Base-by-base conservation (phyloP, 331 rosid species). In the Spiraea crenata region DNA sequence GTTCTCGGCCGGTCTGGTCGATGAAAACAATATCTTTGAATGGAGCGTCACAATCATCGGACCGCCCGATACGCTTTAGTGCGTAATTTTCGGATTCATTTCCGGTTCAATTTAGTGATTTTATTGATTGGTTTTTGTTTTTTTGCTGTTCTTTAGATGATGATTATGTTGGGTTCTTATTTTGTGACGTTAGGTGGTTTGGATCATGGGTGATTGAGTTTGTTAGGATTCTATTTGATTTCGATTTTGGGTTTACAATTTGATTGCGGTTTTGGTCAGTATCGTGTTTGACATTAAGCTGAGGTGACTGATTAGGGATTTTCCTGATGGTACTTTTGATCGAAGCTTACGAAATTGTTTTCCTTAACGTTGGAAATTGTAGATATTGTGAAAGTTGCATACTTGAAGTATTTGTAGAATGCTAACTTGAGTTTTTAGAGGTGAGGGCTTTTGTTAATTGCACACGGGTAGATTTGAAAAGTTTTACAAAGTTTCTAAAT, bases 31-130 rank as follows among this genome's bases (percentile, higher is more conserved):
- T 82, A 87, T 93, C 65, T 93, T 93, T 65, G 99, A 93, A 75
- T 93, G 99, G 99, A 93, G 97, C 82, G 99, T 93, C 57, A 93
- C 99, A 55, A 74, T 93, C 83, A 93, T 93, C 82, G 99, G 99
- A 57, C 99, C 99, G 12, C 99, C 99, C 10, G 99, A 93, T 83
- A 93, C 99, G 74, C 99, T 91, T 4, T 93, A 93, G 99, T 93
- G 86, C 60, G 87, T 74, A 3, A 37, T 63, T 63, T 42, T 39
- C 1, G 4, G 47, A 7, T 60, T 50, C 58, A 19, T 41, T 11
- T 40, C 5, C 6, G 19, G 12, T 6, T 17, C 54, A 51, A 25
- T 79, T 71, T 37, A 6, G 5, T 60, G 45, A 37, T 54, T 69
- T 85, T 77, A 37, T 46, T 69, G 17, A 48, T 73, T 81, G 52